phyloP scores from a whole-genome alignment of 2,329 filamentous ascomycete genomes.

The Lasiodiplodia gonubiensis region DNA sequence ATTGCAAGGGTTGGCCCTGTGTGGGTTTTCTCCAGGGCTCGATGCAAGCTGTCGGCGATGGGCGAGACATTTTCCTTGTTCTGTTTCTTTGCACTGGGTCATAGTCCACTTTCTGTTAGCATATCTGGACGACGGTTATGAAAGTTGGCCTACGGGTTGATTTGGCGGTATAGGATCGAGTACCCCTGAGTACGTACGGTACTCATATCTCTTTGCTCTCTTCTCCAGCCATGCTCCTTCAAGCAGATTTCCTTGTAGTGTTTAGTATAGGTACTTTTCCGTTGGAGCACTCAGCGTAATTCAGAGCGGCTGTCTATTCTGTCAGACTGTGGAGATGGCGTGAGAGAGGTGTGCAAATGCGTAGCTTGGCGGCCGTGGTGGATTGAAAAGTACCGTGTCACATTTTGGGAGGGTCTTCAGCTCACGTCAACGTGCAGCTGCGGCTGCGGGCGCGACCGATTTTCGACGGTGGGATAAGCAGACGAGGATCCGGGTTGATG shows the following conservation, averaged over 20 bases:
- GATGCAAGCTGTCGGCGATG: constrained; percentile 7
- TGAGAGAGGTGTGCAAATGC: not conserved
- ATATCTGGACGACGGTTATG: constrained; percentile 26
- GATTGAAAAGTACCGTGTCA: not conserved
- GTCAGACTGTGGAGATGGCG: not conserved
- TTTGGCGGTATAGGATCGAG: constrained; percentile 12
- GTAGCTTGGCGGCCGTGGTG: not conserved
- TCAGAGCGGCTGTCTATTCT: constrained; percentile 21
- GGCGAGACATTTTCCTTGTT: constrained; percentile 8
- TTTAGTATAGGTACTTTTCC: constrained; percentile 21
- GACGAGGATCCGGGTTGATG: constrained; percentile 12
- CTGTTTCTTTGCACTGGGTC: not conserved
- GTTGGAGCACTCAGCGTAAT: constrained; percentile 21
- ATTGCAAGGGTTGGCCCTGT: constrained; percentile 8
- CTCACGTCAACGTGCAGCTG: not conserved
- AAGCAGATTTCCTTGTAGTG: constrained; percentile 17
- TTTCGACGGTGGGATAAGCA: constrained; percentile 12
- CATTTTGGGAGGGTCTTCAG: not conserved
- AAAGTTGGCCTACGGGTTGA: constrained; percentile 13
- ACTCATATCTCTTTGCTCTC: not conserved
- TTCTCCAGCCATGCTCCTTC: constrained; percentile 16
- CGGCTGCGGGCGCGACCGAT: too few species aligned
- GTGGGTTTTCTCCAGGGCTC: constrained; percentile 3
- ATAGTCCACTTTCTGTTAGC: constrained; percentile 10
- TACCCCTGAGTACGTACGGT: constrained; percentile 8